phyloP scores from a whole-genome alignment of 495 filamentous ascomycete species.

The Pyrenopolyporus hunteri region DNA sequence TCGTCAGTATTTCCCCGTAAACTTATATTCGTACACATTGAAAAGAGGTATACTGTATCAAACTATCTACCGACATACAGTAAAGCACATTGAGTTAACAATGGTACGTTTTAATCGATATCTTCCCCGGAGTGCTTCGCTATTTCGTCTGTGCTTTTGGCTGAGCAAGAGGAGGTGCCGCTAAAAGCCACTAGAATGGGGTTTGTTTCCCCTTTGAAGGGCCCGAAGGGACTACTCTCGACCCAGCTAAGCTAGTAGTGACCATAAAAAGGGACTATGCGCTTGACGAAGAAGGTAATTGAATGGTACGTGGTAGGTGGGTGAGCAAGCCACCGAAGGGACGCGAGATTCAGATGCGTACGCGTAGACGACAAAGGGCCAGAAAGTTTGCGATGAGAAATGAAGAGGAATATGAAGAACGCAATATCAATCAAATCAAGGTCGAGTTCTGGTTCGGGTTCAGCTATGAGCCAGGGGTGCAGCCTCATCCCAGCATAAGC shows the following conservation, averaged over 20 bases:
- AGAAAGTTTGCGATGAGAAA: constrained; percentile 24
- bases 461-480: constrained; percentile 30
- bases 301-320: background rate
- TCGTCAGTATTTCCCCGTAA: constrained; percentile 2
- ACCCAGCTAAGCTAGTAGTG: background rate
- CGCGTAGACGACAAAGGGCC: background rate
- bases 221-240: background rate
- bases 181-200: constrained; percentile 20
- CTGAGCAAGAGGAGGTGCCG: constrained; percentile 16
- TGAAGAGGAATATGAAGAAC: constrained; percentile 34
- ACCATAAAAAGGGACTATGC: background rate
- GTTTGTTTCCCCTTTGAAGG: constrained; percentile 4
- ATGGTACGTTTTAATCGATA: background rate
- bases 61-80: constrained; percentile 17
- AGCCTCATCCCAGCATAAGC: constrained; percentile 34
- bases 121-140: background rate
- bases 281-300: background rate
- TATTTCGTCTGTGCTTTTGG: constrained; percentile 11
- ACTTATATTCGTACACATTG: background rate
- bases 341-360: background rate
- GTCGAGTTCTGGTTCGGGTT: constrained; percentile 10
- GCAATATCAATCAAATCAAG: constrained; percentile 10
- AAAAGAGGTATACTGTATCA: background rate
- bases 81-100: constrained; percentile 22
- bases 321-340: constrained; percentile 1